Evolutionary conservation across 1,284 basidiomycete genomes (phyloP).

Genomic region (Farysia itapuensis): DNA sequence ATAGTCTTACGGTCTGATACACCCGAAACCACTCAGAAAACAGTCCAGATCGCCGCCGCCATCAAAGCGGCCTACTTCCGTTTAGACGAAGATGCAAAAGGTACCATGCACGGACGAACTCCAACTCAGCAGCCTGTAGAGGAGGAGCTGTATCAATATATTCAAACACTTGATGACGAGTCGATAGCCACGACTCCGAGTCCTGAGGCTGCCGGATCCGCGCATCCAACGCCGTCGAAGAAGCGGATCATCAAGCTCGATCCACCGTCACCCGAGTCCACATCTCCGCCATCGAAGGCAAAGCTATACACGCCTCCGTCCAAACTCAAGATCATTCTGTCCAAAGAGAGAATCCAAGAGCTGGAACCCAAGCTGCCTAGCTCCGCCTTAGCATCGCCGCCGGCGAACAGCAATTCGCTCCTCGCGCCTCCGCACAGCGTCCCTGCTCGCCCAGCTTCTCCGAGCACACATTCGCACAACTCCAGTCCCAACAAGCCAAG

Average conservation of each 20-base stretch:
- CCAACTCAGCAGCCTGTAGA: slow-evolving; percentile 52
- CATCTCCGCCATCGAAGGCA: not conserved
- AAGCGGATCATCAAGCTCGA: slow-evolving; percentile 22
- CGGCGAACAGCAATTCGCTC: no score
- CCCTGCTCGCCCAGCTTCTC: not conserved
- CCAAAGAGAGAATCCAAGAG: slow-evolving; percentile 34
- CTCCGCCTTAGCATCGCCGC: no score
- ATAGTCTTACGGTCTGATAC: slow-evolving; percentile 71
- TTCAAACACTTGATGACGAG: slow-evolving; percentile 68
- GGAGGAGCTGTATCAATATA: slow-evolving; percentile 75
- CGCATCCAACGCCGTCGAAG: slow-evolving; percentile 1
- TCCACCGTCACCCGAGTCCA: slow-evolving; percentile 2
- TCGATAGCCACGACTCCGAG: not conserved
- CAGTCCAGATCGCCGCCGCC: slow-evolving; percentile 75
- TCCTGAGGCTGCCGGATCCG: not conserved
- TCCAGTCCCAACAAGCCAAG: not conserved
- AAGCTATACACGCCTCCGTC: slow-evolving; percentile 17
- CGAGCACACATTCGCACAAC: not conserved
- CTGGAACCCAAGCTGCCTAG: slow-evolving; percentile 34
- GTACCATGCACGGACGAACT: slow-evolving; percentile 14
- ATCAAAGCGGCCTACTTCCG: slow-evolving; percentile 71
- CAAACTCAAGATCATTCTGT: slow-evolving; percentile 28
- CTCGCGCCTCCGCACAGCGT: no score
- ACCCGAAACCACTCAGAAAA: slow-evolving; percentile 72
- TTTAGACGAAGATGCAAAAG: slow-evolving; percentile 64